Percentiles rank a stretch among this genome's conserved stretches.
phyloP scores from a whole-genome alignment of 208 protist species.

The Leishmania braziliensis region DNA sequence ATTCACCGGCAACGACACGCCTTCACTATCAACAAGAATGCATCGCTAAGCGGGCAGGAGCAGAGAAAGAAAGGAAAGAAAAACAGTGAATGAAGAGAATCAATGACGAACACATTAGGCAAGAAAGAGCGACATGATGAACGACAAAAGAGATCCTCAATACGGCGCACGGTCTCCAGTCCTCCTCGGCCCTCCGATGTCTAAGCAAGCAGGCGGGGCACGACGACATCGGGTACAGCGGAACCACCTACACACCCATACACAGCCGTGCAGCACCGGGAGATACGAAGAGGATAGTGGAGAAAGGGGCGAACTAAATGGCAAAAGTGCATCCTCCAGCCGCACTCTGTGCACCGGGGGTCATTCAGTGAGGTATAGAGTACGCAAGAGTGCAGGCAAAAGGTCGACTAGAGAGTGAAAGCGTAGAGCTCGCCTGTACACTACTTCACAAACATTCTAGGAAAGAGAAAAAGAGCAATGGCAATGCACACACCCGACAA shows the following conservation, averaged over 20 bases:
- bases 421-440: not conserved
- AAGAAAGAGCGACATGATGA: no score
- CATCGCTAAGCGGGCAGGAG: not conserved
- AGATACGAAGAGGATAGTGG: not conserved
- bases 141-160: no score
- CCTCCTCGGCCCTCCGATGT: no score
- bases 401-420: not conserved
- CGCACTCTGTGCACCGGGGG: not conserved
- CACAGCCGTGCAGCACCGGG: not conserved
- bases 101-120: not conserved
- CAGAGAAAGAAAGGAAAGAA: not conserved
- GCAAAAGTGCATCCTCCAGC: not conserved
- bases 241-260: not conserved
- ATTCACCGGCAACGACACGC: not conserved
- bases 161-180: no score
- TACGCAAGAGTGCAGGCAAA: not conserved
- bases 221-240: no score
- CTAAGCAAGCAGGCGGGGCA: no score
- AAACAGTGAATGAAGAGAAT: not conserved
- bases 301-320: not conserved
- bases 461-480: not conserved
- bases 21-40: not conserved
- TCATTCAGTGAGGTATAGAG: not conserved
- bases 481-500: not conserved
- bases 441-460: not conserved